phyloP scores from a whole-genome alignment of 139 green algal species.

The Chlamydomonas incerta region DNA sequence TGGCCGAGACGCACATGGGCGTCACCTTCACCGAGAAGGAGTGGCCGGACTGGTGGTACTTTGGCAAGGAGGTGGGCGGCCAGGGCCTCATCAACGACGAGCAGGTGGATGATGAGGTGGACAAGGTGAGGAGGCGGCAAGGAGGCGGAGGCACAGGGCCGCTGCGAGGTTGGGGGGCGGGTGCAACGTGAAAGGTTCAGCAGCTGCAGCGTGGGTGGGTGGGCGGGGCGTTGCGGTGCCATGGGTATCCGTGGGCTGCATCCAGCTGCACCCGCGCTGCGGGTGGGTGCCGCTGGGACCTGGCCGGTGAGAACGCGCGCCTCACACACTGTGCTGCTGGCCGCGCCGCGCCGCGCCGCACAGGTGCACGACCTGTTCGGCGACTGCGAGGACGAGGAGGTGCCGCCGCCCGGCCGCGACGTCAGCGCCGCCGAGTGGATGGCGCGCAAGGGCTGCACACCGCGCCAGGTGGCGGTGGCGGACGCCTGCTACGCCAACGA shows the following conservation, averaged over 20 bases:
- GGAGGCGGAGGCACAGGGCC: background rate
- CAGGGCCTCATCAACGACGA: slow-evolving; percentile 59
- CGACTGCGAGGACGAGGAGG: slow-evolving; percentile 52
- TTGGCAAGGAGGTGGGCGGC: slow-evolving; percentile 54
- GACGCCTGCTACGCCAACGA: slow-evolving; percentile 91
- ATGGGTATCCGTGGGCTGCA: no score
- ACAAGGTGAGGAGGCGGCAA: slow-evolving; percentile 45
- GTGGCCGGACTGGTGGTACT: slow-evolving; percentile 86
- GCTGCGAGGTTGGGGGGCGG: no score
- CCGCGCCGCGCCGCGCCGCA: no score
- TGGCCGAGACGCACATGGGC: slow-evolving; percentile 44
- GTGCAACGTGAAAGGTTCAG: no score
- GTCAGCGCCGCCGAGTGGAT: slow-evolving; percentile 70
- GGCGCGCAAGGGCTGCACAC: slow-evolving; percentile 48
- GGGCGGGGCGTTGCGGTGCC: background rate
- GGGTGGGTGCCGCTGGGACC: no score
- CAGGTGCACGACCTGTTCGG: slow-evolving; percentile 75
- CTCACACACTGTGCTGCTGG: no score
- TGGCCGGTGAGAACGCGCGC: no score
- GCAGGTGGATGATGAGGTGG: slow-evolving; percentile 63
- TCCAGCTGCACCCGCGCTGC: no score
- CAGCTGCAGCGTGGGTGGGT: no score
- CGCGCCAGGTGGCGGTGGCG: slow-evolving; percentile 65
- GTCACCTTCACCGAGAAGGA: slow-evolving; percentile 64
- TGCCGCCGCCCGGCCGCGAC: slow-evolving; percentile 60